Evolutionary conservation across 805 yeast genomes (phyloP).

Genomic region (Nakazawaea anatomiae): DNA sequence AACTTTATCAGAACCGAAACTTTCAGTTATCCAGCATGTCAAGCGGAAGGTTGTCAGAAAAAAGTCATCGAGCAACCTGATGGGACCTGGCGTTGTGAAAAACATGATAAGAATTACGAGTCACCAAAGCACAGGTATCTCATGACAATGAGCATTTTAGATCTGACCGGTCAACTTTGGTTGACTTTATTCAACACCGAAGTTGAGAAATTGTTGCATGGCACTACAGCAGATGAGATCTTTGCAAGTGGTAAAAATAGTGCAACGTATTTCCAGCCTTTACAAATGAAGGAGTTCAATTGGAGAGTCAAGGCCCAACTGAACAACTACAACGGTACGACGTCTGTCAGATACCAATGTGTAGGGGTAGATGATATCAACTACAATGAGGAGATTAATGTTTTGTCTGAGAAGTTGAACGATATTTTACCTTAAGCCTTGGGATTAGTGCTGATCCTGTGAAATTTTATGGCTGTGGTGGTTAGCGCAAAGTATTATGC

Average conservation of each 20-base stretch:
- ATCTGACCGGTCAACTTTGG: constrained; percentile 81
- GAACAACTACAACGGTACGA: constrained; percentile 76
- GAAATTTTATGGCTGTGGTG: too few species aligned
- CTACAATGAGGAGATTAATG: constrained; percentile 54
- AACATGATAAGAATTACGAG: constrained; percentile 66
- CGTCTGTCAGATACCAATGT: constrained; percentile 70
- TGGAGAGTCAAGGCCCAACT: constrained; percentile 79
- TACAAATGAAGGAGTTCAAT: constrained; percentile 61
- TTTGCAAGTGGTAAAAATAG: constrained; percentile 30
- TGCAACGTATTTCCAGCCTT: constrained; percentile 38
- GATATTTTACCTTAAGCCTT: constrained; percentile 20
- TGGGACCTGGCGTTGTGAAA: constrained; percentile 90
- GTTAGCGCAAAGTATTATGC: too few species aligned
- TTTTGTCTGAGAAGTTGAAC: constrained; percentile 41
- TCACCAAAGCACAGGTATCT: constrained; percentile 78
- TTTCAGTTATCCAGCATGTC: constrained; percentile 88
- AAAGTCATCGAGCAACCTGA: constrained; percentile 72
- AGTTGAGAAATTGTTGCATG: constrained; percentile 63
- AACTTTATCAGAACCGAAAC: constrained; percentile 67
- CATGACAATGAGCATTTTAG: constrained; percentile 70
- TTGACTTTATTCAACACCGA: constrained; percentile 81
- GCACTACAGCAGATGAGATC: constrained; percentile 58
- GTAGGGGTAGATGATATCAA: constrained; percentile 47
- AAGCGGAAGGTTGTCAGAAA: constrained; percentile 68
- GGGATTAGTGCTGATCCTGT: not conserved